phyloP scores from a whole-genome alignment of 1,284 basidiomycete species.

The Ustilago nuda region DNA sequence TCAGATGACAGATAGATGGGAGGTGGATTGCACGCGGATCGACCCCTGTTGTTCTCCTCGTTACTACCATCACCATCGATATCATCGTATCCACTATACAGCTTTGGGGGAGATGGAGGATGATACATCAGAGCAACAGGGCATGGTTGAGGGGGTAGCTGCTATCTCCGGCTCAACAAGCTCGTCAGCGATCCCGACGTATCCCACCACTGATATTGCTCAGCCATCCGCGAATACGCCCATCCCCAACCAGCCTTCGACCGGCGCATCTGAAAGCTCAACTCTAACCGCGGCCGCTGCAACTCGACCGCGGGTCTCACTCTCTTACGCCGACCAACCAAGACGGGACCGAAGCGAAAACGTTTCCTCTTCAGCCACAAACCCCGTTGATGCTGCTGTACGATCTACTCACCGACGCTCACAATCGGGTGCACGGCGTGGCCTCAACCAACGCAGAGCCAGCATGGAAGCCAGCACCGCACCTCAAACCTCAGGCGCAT shows the following conservation, averaged over 20 bases:
- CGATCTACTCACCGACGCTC: slow-evolving; percentile 19
- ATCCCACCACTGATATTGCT: slow-evolving; percentile 16
- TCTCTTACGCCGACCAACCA: slow-evolving; percentile 25
- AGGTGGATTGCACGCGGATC: background rate
- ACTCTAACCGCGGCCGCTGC: background rate
- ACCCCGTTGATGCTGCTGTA: background rate
- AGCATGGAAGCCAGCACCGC: slow-evolving; percentile 20
- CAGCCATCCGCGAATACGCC: slow-evolving; percentile 9
- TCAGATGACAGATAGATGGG: background rate
- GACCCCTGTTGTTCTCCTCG: background rate
- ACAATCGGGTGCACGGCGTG: slow-evolving; percentile 10
- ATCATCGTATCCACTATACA: background rate
- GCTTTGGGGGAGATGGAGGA: background rate
- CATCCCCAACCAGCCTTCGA: slow-evolving; percentile 1
- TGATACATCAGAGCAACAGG: background rate
- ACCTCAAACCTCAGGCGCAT: slow-evolving; percentile 14
- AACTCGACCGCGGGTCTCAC: slow-evolving; percentile 19
- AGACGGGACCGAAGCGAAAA: slow-evolving; percentile 20
- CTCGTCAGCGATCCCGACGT: slow-evolving; percentile 17
- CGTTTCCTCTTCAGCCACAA: slow-evolving; percentile 12
- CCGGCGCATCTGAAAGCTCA: background rate
- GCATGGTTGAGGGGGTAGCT: background rate
- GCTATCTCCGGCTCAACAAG: slow-evolving; percentile 1
- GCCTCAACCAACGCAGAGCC: slow-evolving; percentile 14
- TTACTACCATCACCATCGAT: background rate